Conservation (phyloP, 148 eudicot genomes). For the Silene latifolia region DNA sequence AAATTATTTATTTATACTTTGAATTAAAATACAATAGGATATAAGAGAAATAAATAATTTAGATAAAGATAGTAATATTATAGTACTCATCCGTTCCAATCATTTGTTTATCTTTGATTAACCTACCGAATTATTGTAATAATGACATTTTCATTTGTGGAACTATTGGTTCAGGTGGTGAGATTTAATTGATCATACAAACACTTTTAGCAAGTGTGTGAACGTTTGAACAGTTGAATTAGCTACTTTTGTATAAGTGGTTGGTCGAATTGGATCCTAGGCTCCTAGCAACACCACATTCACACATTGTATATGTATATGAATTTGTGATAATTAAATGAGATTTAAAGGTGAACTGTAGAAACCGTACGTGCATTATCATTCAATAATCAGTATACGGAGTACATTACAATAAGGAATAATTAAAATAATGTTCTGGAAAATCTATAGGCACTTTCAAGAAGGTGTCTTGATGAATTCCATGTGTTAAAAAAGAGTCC, state of each 20-base stretch:
- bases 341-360: not conserved
- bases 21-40: too few species aligned
- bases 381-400: not conserved
- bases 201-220: constrained; percentile 2
- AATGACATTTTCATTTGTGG: not conserved
- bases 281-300: constrained; percentile 18
- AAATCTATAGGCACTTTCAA: not conserved
- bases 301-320: too few species aligned
- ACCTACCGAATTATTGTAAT: too few species aligned
- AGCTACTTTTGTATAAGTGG: constrained; percentile 14
- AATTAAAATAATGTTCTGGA: not conserved
- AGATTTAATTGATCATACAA: not conserved
- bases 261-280: constrained; percentile 21
- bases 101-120: too few species aligned
- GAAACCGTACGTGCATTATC: constrained; percentile 14
- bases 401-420: too few species aligned
- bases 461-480: not conserved
- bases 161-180: constrained; percentile 9
- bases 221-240: constrained; percentile 15
- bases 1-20: too few species aligned
- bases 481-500: not conserved
- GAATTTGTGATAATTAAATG: not conserved
- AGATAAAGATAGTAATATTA: too few species aligned
- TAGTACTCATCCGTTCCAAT: too few species aligned
- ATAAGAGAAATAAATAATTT: too few species aligned